Percentiles rank a stretch among this genome's conserved stretches.
Evolutionary conservation across 1,139 yeast genomes (phyloP).

Genomic region (Chernovozyma aurita): DNA sequence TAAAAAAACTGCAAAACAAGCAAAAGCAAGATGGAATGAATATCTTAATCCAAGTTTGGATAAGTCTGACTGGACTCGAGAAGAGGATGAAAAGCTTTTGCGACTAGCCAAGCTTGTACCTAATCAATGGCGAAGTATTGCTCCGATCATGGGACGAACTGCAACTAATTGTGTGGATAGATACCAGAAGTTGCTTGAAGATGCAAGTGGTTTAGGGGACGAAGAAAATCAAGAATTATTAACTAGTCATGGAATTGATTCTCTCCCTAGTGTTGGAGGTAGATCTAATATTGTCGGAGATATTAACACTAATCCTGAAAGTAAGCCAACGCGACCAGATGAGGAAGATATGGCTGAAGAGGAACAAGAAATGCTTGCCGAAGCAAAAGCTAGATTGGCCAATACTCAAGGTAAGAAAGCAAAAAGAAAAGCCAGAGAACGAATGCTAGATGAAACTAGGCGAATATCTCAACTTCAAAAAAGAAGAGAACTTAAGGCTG

Average conservation of each 20-base stretch:
- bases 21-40: slow-evolving; percentile 90
- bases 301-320: slow-evolving; percentile 67
- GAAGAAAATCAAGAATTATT: slow-evolving; percentile 33
- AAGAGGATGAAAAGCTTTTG: slow-evolving; percentile 73
- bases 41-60: slow-evolving; percentile 74
- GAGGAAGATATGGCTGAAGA: slow-evolving; percentile 79
- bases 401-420: slow-evolving; percentile 96
- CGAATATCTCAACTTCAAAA: slow-evolving; percentile 75
- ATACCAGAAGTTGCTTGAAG: slow-evolving; percentile 72
- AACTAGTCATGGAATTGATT: slow-evolving; percentile 55
- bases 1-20: slow-evolving; percentile 85
- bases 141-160: slow-evolving; percentile 76
- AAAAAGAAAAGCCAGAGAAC: slow-evolving; percentile 81
- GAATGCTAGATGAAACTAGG: slow-evolving; percentile 68
- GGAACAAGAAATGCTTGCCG: slow-evolving; percentile 87
- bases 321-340: slow-evolving; percentile 82
- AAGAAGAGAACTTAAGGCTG: slow-evolving; percentile 79
- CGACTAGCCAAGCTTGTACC: slow-evolving; percentile 70
- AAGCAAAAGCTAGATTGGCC: slow-evolving; percentile 87
- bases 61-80: slow-evolving; percentile 63
- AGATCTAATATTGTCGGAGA: slow-evolving; percentile 42
- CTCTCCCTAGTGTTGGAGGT: slow-evolving; percentile 39
- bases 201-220: slow-evolving; percentile 31
- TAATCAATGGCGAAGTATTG: slow-evolving; percentile 91
- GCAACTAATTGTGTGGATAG: slow-evolving; percentile 88